These are phyloP conservation scores for Rubia balearica DNA, from an alignment of 305 asterid species.

Conservation along the genomic window DNA sequence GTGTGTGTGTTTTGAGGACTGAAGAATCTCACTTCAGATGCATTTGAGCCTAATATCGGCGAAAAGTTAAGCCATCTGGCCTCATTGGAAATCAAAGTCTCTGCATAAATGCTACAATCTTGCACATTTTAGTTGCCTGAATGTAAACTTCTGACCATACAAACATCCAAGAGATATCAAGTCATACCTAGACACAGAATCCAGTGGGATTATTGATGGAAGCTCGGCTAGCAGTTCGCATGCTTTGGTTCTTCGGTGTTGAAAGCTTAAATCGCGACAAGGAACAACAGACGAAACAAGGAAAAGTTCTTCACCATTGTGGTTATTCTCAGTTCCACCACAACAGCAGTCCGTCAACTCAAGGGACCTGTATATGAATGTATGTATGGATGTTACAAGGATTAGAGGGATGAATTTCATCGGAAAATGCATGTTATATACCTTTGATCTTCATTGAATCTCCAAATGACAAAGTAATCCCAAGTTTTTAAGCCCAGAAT, in stretches of 20 bases:
- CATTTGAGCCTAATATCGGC: conserved; percentile 38
- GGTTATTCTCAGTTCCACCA: conserved; percentile 44
- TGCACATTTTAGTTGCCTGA: background rate
- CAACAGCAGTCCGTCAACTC: conserved; percentile 68
- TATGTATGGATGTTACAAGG: background rate
- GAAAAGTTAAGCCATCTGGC: conserved; percentile 61
- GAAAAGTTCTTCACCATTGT: conserved; percentile 34
- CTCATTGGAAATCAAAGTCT: conserved; percentile 52
- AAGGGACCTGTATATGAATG: conserved; percentile 27
- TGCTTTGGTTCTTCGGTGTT: conserved; percentile 50
- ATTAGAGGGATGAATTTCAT: background rate
- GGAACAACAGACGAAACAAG: conserved; percentile 34
- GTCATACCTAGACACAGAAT: conserved; percentile 63
- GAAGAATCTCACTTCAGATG: conserved; percentile 33
- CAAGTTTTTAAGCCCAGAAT: conserved; percentile 36
- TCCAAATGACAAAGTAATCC: conserved; percentile 49
- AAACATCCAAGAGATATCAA: background rate
- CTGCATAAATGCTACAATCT: conserved; percentile 48
- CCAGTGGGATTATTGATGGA: conserved; percentile 48
- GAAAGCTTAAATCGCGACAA: conserved; percentile 58
- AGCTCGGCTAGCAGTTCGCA: conserved; percentile 55
- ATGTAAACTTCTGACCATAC: background rate
- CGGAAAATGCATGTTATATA: conserved; percentile 5
- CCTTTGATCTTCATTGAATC: conserved; percentile 44
- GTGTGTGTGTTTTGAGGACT: background rate